Percentiles rank a stretch among this genome's conserved stretches.
Evolutionary conservation across 495 filamentous ascomycete genomes (phyloP).

Genomic region (Penicillium parvum): DNA sequence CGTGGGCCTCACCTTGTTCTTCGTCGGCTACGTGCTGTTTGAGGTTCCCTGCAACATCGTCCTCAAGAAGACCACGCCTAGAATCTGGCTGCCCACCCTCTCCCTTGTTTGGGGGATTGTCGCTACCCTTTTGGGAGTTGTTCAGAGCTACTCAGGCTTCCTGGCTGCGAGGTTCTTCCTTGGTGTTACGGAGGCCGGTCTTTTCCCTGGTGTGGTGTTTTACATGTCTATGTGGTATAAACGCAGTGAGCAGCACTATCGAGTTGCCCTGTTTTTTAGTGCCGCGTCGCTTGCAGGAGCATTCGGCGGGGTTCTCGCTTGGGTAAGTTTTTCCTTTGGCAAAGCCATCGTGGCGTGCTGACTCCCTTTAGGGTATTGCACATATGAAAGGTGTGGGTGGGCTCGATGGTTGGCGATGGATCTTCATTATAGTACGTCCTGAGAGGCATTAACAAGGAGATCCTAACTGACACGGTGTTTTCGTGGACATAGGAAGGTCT

Average conservation of each 20-base stretch:
- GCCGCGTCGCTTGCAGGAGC: conserved; percentile 55
- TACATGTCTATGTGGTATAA: conserved; percentile 66
- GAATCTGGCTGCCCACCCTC: conserved; percentile 57
- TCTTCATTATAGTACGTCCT: too few species aligned
- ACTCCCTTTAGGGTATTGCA: conserved; percentile 65
- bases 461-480: too few species aligned
- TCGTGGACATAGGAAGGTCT: too few species aligned
- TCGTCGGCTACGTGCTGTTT: conserved; percentile 5
- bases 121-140: conserved; percentile 47
- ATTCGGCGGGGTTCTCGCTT: conserved; percentile 59
- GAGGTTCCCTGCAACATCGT: conserved; percentile 9
- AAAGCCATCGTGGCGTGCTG: conserved; percentile 44
- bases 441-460: too few species aligned
- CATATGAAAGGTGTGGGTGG: conserved; percentile 20
- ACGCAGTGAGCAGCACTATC: conserved; percentile 53
- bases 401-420: too few species aligned
- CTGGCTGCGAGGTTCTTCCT: conserved; percentile 54
- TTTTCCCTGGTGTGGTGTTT: conserved; percentile 62
- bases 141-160: conserved; percentile 25
- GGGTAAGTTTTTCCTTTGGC: conserved; percentile 54
- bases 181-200: conserved; percentile 47
- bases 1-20: conserved; percentile 4
- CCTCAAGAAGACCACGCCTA: conserved; percentile 14
- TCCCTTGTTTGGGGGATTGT: conserved; percentile 51
- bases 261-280: conserved; percentile 60